Conservation (phyloP, 2,329 filamentous ascomycete species). For the Fusarium pseudonygamai region DNA sequence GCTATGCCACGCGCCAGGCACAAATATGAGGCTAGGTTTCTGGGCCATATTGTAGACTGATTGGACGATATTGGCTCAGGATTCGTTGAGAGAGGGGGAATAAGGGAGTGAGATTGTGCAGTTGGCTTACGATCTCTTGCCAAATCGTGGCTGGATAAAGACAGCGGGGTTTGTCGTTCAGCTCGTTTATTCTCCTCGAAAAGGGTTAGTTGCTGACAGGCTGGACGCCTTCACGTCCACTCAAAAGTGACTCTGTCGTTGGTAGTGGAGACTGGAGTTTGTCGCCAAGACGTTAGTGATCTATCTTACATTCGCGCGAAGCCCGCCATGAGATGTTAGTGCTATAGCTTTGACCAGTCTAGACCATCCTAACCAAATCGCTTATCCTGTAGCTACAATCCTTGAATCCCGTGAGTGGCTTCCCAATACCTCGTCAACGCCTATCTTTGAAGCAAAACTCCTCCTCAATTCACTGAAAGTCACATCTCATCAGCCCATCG, state of each 20-base stretch:
- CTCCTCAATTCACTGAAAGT: neutral
- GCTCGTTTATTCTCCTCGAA: constrained; percentile 37
- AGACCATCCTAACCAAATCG: neutral
- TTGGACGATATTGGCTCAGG: neutral
- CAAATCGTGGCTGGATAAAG: neutral
- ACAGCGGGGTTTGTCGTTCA: constrained; percentile 4
- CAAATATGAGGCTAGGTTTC: constrained; percentile 52
- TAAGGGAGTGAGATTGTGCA: neutral
- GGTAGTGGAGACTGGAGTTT: neutral
- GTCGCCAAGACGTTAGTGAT: neutral
- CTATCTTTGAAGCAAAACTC: neutral
- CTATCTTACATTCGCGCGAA: accelerated
- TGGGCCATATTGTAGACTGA: constrained; percentile 22
- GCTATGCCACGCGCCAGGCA: constrained; percentile 60
- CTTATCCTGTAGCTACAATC: neutral
- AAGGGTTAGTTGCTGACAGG: constrained; percentile 23
- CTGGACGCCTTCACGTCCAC: neutral
- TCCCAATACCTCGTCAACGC: neutral
- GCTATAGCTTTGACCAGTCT: accelerated
- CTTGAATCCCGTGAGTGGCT: neutral
- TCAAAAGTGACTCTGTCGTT: neutral
- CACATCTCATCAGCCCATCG: neutral
- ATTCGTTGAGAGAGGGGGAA: neutral
- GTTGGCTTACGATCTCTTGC: neutral
- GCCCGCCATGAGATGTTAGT: accelerated